These are phyloP conservation scores for Circinella minor DNA, from an alignment of 371 early-diverging fungal species.

Conservation along the genomic window DNA sequence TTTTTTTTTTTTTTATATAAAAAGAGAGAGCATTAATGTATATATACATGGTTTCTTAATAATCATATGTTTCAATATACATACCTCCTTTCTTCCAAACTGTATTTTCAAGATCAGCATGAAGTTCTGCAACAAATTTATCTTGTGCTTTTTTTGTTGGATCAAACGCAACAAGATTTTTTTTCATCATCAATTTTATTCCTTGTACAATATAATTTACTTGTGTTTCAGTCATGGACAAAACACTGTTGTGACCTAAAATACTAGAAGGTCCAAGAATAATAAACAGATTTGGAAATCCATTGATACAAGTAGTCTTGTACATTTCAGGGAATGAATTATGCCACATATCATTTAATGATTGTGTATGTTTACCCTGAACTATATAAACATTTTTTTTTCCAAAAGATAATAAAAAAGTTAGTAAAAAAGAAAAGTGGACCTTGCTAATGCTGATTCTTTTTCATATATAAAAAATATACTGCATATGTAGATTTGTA, in stretches of 20 bases:
- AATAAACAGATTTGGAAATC: constrained; percentile 51
- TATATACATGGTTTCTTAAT: not conserved
- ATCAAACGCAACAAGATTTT: constrained; percentile 28
- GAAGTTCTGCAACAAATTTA: constrained; percentile 21
- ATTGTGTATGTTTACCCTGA: constrained; percentile 7
- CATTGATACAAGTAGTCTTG: constrained; percentile 28
- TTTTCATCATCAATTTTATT: constrained; percentile 22
- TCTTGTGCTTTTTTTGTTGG: constrained; percentile 26
- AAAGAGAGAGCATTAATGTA: too few relatives aligned
- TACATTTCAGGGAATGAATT: constrained; percentile 25
- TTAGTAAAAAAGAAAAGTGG: too few relatives aligned
- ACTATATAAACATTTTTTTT: constrained; percentile 3
- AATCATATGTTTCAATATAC: too few relatives aligned
- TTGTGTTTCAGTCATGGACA: constrained; percentile 23
- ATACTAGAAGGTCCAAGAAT: constrained; percentile 49
- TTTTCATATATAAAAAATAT: too few relatives aligned
- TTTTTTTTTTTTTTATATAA: not conserved
- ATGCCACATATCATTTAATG: constrained; percentile 21
- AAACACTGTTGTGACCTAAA: constrained; percentile 35
- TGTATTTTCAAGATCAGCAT: constrained; percentile 26
- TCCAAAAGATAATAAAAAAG: too few relatives aligned
- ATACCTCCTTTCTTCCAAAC: constrained; percentile 32
- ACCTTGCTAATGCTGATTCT: too few relatives aligned
- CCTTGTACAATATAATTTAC: constrained; percentile 25
- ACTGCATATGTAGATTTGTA: too few relatives aligned